Evolutionary conservation across 495 filamentous ascomycete species (phyloP).

Genomic region (Penicillium cinerascens): DNA sequence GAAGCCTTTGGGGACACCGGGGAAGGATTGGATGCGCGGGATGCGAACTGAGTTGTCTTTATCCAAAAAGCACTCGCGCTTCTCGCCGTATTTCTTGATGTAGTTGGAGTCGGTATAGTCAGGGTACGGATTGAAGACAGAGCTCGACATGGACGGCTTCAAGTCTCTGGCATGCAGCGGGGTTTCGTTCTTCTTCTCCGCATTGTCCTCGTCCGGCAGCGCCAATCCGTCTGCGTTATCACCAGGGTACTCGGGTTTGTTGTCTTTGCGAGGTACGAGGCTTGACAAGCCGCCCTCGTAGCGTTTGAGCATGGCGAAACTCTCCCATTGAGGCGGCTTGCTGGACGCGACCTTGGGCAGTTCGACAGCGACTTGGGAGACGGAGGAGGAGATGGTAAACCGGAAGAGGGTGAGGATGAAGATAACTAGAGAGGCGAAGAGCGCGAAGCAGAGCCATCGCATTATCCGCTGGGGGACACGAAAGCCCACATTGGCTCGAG

Average conservation of each 20-base stretch:
- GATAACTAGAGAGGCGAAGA: conserved; percentile 64
- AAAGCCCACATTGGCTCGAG: conserved; percentile 39
- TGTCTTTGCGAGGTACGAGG: conserved; percentile 57
- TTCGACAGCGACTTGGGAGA: conserved; percentile 56
- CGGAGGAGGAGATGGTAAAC: conserved; percentile 61
- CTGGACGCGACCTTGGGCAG: conserved; percentile 46
- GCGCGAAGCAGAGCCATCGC: conserved; percentile 65
- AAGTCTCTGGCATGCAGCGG: conserved; percentile 20
- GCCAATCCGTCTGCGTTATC: conserved; percentile 29
- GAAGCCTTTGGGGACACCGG: conserved; percentile 73
- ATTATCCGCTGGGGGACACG: conserved; percentile 60
- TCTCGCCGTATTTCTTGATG: conserved; percentile 54
- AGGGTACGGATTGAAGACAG: conserved; percentile 64
- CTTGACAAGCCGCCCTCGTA: conserved; percentile 80
- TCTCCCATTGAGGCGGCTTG: conserved; percentile 72
- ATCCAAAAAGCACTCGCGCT: conserved; percentile 76
- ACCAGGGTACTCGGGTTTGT: conserved; percentile 74
- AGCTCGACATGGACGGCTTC: conserved; percentile 42
- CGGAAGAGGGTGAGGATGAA: conserved; percentile 70
- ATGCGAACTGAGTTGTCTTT: conserved; percentile 55
- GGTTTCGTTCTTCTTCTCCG: conserved; percentile 22
- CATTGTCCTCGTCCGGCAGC: conserved; percentile 11
- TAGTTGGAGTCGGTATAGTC: conserved; percentile 61
- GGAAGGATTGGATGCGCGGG: conserved; percentile 64
- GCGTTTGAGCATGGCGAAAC: conserved; percentile 72